Evolutionary conservation across 768 basidiomycete species (phyloP).

Genomic region (Candolleomyces aberdarensis): DNA sequence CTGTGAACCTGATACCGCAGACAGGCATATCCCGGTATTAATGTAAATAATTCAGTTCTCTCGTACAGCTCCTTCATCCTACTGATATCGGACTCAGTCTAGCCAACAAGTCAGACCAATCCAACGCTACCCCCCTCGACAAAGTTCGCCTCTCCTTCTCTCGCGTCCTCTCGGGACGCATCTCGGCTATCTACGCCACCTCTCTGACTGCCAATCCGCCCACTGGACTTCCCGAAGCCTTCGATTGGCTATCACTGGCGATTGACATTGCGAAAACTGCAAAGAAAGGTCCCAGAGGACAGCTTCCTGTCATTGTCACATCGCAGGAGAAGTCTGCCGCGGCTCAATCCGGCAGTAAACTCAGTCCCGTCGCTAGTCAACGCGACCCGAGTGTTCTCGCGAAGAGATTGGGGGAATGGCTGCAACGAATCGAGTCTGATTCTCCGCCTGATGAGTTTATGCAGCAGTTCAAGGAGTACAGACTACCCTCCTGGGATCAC

Average conservation of each 20-base stretch:
- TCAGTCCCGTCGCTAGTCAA: slow-evolving; percentile 2
- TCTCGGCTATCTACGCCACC: slow-evolving; percentile 26
- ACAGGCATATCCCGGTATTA: slow-evolving; percentile 25
- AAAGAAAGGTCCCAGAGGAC: slow-evolving; percentile 2
- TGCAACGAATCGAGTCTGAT: slow-evolving; percentile 28
- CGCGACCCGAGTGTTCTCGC: slow-evolving; percentile 22
- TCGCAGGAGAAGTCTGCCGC: background rate
- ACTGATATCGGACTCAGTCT: slow-evolving; percentile 26
- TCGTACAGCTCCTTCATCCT: background rate
- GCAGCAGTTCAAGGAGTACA: slow-evolving; percentile 27
- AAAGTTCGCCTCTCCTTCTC: slow-evolving; percentile 39
- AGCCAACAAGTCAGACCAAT: slow-evolving; percentile 62
- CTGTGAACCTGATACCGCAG: background rate
- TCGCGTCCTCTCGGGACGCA: slow-evolving; percentile 25
- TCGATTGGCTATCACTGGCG: slow-evolving; percentile 35
- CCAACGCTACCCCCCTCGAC: slow-evolving; percentile 45
- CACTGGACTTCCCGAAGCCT: slow-evolving; percentile 33
- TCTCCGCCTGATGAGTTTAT: slow-evolving; percentile 30
- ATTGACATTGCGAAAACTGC: slow-evolving; percentile 22
- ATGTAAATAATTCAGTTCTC: slow-evolving; percentile 23
- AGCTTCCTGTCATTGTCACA: background rate
- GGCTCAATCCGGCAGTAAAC: no score
- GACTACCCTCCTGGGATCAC: slow-evolving; percentile 44
- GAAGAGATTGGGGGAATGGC: slow-evolving; percentile 35
- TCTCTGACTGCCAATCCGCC: slow-evolving; percentile 14